Percentiles rank a stretch among this genome's conserved stretches.
phyloP scores from a whole-genome alignment of 306 rosid genomes.

The Phaseolus lunatus region DNA sequence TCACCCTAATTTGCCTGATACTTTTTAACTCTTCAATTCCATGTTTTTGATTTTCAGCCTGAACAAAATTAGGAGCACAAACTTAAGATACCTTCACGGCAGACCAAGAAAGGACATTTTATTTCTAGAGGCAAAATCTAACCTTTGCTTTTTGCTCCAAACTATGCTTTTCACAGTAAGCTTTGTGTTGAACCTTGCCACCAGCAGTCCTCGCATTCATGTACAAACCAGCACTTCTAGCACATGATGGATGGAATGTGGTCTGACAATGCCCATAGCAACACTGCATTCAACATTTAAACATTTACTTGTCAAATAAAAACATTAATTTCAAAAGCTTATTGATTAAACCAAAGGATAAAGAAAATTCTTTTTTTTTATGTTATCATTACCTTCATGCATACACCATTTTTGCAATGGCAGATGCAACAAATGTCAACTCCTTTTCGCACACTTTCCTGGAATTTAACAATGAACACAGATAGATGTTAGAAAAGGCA shows the following conservation, averaged over 20 bases:
- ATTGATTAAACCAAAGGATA: slow-evolving; percentile 11
- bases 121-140: slow-evolving; percentile 19
- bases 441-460: slow-evolving; percentile 74
- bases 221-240: slow-evolving; percentile 85
- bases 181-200: slow-evolving; percentile 91
- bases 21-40: slow-evolving; percentile 89
- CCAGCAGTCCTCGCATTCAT: slow-evolving; percentile 70
- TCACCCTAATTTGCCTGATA: slow-evolving; percentile 87
- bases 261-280: slow-evolving; percentile 91
- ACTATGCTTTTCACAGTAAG: slow-evolving; percentile 95
- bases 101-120: slow-evolving; percentile 19
- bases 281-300: slow-evolving; percentile 69
- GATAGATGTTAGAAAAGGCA: slow-evolving; percentile 3
- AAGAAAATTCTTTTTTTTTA: slow-evolving; percentile 23
- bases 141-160: slow-evolving; percentile 94
- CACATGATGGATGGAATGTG: slow-evolving; percentile 89
- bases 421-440: slow-evolving; percentile 75
- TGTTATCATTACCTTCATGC: slow-evolving; percentile 72
- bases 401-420: slow-evolving; percentile 76
- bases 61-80: slow-evolving; percentile 43
- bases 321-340: slow-evolving; percentile 20
- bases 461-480: slow-evolving; percentile 46
- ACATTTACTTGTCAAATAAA: slow-evolving; percentile 33
- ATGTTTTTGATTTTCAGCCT: slow-evolving; percentile 91
- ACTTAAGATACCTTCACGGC: slow-evolving; percentile 23